Percentiles rank a stretch among this genome's conserved stretches.
Conservation (phyloP, 2,329 filamentous ascomycete genomes). For the Colletotrichum filicis region DNA sequence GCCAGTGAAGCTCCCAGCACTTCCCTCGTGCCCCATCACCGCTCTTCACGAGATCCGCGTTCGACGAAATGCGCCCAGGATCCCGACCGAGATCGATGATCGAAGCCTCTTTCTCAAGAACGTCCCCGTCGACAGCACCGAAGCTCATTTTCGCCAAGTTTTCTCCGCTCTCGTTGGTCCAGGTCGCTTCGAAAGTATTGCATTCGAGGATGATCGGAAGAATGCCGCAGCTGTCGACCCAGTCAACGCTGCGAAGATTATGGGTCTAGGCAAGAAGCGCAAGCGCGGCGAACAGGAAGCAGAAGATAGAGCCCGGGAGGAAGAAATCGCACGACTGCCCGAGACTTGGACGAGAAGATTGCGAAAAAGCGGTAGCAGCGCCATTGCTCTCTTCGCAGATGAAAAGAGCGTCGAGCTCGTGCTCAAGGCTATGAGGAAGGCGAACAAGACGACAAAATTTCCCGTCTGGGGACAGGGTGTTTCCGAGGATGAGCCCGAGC, state of each 20-base stretch:
- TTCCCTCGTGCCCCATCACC: conserved; percentile 69
- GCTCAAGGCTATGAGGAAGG: conserved; percentile 78
- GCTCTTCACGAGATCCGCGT: conserved; percentile 88
- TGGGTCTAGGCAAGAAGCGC: conserved; percentile 59
- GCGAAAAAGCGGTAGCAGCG: conserved; percentile 79
- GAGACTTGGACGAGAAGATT: conserved; percentile 78
- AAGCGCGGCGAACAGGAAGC: conserved; percentile 68
- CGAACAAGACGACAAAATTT: conserved; percentile 67
- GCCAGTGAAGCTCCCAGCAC: conserved; percentile 72
- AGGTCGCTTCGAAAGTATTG: conserved; percentile 80
- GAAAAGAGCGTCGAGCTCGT: conserved; percentile 79
- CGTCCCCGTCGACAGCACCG: conserved; percentile 84
- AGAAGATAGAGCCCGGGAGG: conserved; percentile 63
- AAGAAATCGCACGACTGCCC: conserved; percentile 73
- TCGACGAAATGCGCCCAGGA: conserved; percentile 83
- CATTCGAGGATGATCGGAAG: conserved; percentile 74
- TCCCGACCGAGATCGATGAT: conserved; percentile 76
- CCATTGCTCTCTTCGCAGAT: conserved; percentile 87
- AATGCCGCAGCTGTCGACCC: conserved; percentile 55
- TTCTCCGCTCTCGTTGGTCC: conserved; percentile 81
- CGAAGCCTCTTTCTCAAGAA: conserved; percentile 94
- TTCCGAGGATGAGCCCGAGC: conserved; percentile 62
- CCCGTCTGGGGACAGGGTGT: conserved; percentile 77
- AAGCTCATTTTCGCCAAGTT: conserved; percentile 78
- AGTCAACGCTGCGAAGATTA: conserved; percentile 52